Evolutionary conservation across 2,329 filamentous ascomycete species (phyloP), one percentile per base, ranked within the genome.

Genomic region (Ophiocordyceps camponoti-floridani): DNA sequence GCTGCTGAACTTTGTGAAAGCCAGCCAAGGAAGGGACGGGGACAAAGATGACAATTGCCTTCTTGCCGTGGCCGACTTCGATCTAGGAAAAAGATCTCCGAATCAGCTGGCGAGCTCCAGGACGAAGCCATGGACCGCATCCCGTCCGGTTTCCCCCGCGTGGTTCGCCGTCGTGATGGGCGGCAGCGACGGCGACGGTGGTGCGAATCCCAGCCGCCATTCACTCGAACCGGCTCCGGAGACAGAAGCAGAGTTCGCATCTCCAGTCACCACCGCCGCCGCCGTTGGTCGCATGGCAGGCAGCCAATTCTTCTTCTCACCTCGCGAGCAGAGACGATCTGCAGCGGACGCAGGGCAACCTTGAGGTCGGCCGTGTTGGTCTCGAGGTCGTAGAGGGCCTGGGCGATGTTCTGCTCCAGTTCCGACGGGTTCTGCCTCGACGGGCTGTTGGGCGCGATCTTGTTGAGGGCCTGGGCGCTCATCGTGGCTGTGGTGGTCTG

Each of bases 31-130:
- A 86, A 73, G 91, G 91, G 69, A 98, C 91, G 68, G 91, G 91
- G 79, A 98, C 91, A 84, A 98, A 98, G 84, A 98, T 94, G 79
- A 94, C 89, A 77, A 98, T 91, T 67, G 91, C 91, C 84, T 96
- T 98, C 82, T 94, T 94, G 82, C 91, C 91, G 78, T 96, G 88
- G 77, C 91, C 91, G 75, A 96, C 89, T 79, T 98, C 91, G 78
- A 98, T 91, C 91, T 98, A 62, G 11, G 67, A 54, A 52, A 60
- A 75, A 73, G 78, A 69, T 68, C 56, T 38, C 12, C 70, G 73
- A 79, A 73, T 81, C 76, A 81, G 77, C 77, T 77, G 78, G 77
- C 77, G 77, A 81, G 73, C 77, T 81, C 77, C 77, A 78, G 73
- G 74, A 75, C 62, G 14, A 63, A 69, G 70, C 72, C 73, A 71